These are phyloP conservation scores for barrel medic (Medicago truncatula) DNA, from an alignment of 306 rosid species.

Conservation along the genomic window DNA sequence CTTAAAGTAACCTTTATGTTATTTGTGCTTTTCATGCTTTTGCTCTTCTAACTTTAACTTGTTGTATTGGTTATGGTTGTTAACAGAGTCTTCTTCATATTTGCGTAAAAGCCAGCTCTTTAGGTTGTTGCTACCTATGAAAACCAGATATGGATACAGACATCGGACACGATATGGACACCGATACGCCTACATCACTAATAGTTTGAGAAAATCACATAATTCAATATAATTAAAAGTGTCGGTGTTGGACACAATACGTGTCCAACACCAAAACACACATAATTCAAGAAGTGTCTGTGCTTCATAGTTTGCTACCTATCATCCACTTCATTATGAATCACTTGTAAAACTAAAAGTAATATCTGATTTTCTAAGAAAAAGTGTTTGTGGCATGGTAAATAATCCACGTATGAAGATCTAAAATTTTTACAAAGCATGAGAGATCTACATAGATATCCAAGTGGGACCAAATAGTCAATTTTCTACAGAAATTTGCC, in stretches of 20 bases:
- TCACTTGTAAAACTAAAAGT: background rate
- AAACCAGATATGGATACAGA: no score
- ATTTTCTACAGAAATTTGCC: conserved; percentile 38
- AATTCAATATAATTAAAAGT: no score
- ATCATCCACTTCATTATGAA: conserved; percentile 26
- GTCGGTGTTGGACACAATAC: no score
- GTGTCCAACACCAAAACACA: no score
- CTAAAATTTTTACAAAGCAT: background rate
- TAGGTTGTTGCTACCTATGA: no score
- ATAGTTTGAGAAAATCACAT: no score
- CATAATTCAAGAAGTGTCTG: no score
- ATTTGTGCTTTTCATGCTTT: conserved; percentile 24
- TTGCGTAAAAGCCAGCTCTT: conserved; percentile 23
- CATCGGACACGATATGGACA: no score
- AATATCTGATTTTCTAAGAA: background rate
- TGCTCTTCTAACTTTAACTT: conserved; percentile 3
- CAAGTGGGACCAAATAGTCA: conserved; percentile 53
- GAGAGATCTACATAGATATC: conserved; percentile 16
- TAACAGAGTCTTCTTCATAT: background rate
- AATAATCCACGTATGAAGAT: conserved; percentile 39
- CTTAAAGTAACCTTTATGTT: conserved; percentile 44
- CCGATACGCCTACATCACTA: no score
- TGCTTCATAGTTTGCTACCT: conserved; percentile 15
- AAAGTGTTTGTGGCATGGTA: conserved; percentile 20
- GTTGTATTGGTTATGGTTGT: background rate